A percentile compares a stretch with the other conserved stretches of the same genome.
phyloP scores from a whole-genome alignment of 768 basidiomycete species.

The Boletus bicolor region DNA sequence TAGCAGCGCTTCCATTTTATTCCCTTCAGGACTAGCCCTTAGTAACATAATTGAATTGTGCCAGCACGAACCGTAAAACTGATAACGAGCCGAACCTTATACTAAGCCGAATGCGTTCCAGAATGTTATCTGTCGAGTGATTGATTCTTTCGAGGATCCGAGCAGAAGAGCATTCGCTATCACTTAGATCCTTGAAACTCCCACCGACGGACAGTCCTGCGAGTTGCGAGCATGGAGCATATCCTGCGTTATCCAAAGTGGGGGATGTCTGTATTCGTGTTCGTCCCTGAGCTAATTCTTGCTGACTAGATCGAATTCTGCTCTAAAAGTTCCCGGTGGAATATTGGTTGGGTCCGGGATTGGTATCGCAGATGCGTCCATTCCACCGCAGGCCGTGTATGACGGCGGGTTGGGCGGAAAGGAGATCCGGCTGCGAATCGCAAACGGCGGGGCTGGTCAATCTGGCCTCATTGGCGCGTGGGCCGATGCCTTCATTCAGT shows the following conservation, averaged over 20 bases:
- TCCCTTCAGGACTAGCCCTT: conserved; percentile 1
- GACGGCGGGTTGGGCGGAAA: conserved; percentile 37
- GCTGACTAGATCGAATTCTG: background rate
- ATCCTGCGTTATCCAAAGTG: conserved; percentile 5
- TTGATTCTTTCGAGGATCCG: background rate
- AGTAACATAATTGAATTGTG: conserved; percentile 1
- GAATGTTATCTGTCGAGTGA: background rate
- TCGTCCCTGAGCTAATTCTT: background rate
- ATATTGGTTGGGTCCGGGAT: conserved; percentile 2
- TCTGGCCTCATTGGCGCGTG: conserved; percentile 46
- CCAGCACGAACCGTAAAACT: background rate
- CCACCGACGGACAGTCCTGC: background rate
- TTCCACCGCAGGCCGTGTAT: conserved; percentile 33
- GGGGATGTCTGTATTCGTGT: background rate
- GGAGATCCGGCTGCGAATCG: conserved; percentile 42
- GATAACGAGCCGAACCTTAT: background rate
- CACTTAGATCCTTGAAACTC: background rate
- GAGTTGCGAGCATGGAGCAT: background rate
- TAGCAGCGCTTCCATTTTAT: conserved; percentile 5
- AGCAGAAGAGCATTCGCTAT: background rate
- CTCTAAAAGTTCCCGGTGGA: conserved; percentile 1
- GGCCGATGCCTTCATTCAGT: conserved; percentile 46
- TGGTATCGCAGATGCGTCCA: background rate
- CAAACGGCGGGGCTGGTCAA: conserved; percentile 52
- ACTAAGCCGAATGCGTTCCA: background rate